Percentiles rank a stretch among this genome's conserved stretches.
These are phyloP conservation scores for Tylopilus vinaceipallidus DNA, from an alignment of 768 basidiomycete genomes.

Conservation along the genomic window DNA sequence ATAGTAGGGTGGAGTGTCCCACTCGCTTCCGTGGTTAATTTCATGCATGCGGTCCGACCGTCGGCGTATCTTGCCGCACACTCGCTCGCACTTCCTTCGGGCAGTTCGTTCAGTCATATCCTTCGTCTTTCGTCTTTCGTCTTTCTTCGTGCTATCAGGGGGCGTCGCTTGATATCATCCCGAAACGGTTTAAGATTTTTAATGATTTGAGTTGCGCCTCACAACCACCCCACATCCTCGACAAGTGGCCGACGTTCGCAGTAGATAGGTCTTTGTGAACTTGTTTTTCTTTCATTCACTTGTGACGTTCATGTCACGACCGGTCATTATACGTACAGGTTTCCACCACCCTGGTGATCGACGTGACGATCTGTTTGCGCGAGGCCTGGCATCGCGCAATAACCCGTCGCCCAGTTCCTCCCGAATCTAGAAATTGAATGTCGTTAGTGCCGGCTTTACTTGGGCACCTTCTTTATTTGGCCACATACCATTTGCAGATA, in stretches of 20 bases:
- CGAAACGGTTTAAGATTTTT: slow-evolving; percentile 24
- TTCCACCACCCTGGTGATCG: background rate
- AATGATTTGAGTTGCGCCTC: slow-evolving; percentile 21
- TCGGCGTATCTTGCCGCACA: background rate
- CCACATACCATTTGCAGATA: slow-evolving; percentile 12
- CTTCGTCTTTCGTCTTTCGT: background rate
- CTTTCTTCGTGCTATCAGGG: background rate
- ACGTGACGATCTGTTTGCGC: background rate
- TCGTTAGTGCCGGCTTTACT: slow-evolving; percentile 6
- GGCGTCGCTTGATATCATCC: background rate
- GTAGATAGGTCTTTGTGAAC: background rate
- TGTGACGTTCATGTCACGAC: background rate
- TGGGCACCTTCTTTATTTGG: slow-evolving; percentile 1
- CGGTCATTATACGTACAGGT: background rate
- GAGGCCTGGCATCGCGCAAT: background rate
- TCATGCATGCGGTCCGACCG: slow-evolving; percentile 5
- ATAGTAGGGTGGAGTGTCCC: slow-evolving; percentile 47
- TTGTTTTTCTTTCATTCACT: background rate
- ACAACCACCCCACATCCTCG: slow-evolving; percentile 17
- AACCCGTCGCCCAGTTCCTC: slow-evolving; percentile 9
- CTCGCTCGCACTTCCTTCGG: background rate
- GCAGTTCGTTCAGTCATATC: background rate
- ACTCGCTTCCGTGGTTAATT: slow-evolving; percentile 12
- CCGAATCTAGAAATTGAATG: slow-evolving; percentile 8
- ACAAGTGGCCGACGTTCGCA: slow-evolving; percentile 3